Conservation (phyloP, 169 alveolate genomes). For the Toxoplasma gondii region DNA sequence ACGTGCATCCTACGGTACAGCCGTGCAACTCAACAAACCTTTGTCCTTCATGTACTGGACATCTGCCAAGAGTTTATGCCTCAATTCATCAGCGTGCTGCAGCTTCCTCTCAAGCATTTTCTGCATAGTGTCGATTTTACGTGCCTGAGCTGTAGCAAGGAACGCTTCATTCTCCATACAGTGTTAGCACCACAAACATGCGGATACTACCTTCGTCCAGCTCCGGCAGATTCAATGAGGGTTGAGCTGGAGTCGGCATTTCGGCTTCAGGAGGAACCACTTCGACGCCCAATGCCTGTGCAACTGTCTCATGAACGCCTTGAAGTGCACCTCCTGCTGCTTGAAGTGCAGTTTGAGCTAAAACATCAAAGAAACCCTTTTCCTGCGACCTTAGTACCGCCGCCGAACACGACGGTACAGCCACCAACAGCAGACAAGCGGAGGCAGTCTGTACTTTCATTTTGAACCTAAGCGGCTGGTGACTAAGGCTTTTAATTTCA, state of each 20-base stretch:
- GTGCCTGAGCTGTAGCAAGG: background rate
- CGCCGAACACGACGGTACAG: background rate
- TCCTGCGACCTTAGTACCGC: background rate
- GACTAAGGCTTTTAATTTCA: background rate
- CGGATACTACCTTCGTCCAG: background rate
- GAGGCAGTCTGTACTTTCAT: slow-evolving; percentile 15
- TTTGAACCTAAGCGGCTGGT: background rate
- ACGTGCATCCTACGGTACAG: background rate
- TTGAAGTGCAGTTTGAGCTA: background rate
- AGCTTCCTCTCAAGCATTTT: slow-evolving; percentile 30
- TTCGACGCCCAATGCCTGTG: background rate
- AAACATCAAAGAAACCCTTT: slow-evolving; percentile 18
- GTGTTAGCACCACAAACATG: background rate
- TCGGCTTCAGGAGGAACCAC: background rate
- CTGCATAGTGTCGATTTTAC: slow-evolving; percentile 48
- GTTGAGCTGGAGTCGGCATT: slow-evolving; percentile 2
- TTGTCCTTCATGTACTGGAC: slow-evolving; percentile 52
- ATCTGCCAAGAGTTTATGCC: slow-evolving; percentile 26
- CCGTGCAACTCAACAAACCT: slow-evolving; percentile 1
- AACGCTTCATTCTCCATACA: background rate
- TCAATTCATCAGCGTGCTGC: slow-evolving; percentile 36
- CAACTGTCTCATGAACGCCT: background rate
- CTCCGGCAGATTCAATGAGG: slow-evolving; percentile 23
- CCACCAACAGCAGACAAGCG: background rate
- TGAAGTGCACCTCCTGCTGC: slow-evolving; percentile 36